Base-by-base conservation (phyloP, 1,139 yeast genomes). In the Spencermartinsiella ligniputridi region DNA sequence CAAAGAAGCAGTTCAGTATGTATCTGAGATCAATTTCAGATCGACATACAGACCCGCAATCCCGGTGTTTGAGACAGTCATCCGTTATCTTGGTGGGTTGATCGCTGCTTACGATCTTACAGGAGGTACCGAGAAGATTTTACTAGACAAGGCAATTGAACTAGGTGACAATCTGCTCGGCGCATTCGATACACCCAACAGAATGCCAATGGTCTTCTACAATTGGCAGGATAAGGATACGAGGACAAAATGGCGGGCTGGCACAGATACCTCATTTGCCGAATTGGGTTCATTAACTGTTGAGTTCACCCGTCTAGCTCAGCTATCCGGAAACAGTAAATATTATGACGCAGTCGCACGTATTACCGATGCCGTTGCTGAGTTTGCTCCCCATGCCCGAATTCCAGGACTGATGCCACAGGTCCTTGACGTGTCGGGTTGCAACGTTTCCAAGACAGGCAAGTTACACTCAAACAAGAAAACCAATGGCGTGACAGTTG, bases 11-110 rank as follows among this genome's bases (percentile, higher is more conserved):
- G 62, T 75, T 15, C 55, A 68, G 3, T 75, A 76, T 69, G 71
- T 85, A 24, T 64, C 69, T 38, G 59, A 62, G 2, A 74, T 82
- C 41, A 80, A 81, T 56, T 81, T 82, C 57, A 66, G 72, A 9
- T 56, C 62, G 32, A 61, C 73, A 1, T 62, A 62, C 18, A 54
- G 73, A 41, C 58, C 61, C 9, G 62, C 65, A 24, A 79, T 83
- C 43, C 85, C 85, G 44, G 69, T 83, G n/a, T 81, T 83, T 58
- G 92, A 84, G 56, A 78, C 87, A 29, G 77, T 82, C 21, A 81
- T 82, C 48, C 69, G 90, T 47, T 78, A 80, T 66, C 66, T 85
- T 41, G 94, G 92, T 9, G 92, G 94, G 0, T 69, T 85, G 36
- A 58, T 85, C 29, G 74, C 88, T 1, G 87, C 86, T 0, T 82